These are phyloP conservation scores for Naganishia friedmannii DNA, from an alignment of 768 basidiomycete species.

Conservation along the genomic window DNA sequence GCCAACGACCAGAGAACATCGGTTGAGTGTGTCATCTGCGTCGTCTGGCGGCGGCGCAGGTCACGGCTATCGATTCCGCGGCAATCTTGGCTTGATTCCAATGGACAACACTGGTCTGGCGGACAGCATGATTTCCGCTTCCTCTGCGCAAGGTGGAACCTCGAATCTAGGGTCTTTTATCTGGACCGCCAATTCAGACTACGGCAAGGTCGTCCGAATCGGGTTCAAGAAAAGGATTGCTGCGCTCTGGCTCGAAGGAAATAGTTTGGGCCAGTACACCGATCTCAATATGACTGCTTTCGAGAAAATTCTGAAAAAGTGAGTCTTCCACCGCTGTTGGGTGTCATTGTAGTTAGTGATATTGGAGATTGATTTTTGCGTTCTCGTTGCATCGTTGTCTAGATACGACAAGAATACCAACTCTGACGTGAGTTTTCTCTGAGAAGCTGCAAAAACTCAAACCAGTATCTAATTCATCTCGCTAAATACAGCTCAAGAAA, in stretches of 20 bases:
- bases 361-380: not conserved
- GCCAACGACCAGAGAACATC: conserved; percentile 22
- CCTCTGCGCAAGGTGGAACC: conserved; percentile 30
- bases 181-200: conserved; percentile 76
- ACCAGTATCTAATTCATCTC: not conserved
- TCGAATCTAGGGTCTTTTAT: conserved; percentile 51
- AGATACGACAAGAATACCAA: conserved; percentile 92
- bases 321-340: conserved; percentile 40
- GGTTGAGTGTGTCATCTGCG: conserved; percentile 41
- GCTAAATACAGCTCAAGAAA: conserved; percentile 63
- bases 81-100: conserved; percentile 42
- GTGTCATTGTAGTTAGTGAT: not conserved
- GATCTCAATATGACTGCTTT: conserved; percentile 91
- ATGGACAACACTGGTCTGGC: conserved; percentile 52
- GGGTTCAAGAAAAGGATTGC: conserved; percentile 87
- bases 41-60: conserved; percentile 34
- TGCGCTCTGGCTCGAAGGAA: conserved; percentile 70
- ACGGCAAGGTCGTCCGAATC: conserved; percentile 76
- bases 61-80: conserved; percentile 37
- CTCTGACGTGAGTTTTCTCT: conserved; percentile 43
- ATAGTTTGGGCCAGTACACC: conserved; percentile 76
- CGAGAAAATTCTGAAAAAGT: conserved; percentile 94
- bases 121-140: conserved; percentile 56
- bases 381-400: conserved; percentile 24
- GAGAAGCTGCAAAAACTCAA: conserved; percentile 45